These are phyloP conservation scores for Lentinula sp. DNA, from an alignment of 768 basidiomycete genomes.

Conservation along the genomic window DNA sequence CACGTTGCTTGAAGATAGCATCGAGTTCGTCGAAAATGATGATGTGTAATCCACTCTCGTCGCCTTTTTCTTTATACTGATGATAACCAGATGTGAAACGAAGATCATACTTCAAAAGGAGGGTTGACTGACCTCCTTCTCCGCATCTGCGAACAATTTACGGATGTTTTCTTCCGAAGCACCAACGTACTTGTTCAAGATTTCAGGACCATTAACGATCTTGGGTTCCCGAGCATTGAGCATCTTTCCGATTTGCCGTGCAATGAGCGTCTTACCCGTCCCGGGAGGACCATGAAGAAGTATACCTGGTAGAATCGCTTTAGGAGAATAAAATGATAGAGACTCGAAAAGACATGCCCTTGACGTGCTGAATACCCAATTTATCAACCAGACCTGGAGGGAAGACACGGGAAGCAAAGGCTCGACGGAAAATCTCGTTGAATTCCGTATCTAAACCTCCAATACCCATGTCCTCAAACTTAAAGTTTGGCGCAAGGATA, in stretches of 20 bases:
- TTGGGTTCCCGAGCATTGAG: slow-evolving; percentile 97
- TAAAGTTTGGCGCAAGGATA: slow-evolving; percentile 96
- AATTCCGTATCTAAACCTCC: slow-evolving; percentile 96
- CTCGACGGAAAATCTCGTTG: slow-evolving; percentile 93
- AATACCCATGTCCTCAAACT: slow-evolving; percentile 99
- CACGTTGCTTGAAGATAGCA: slow-evolving; percentile 98
- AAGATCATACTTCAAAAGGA: background rate
- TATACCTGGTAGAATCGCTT: slow-evolving; percentile 53
- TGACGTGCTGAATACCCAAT: slow-evolving; percentile 96
- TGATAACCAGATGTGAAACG: background rate
- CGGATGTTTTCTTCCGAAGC: slow-evolving; percentile 97
- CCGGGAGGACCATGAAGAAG: slow-evolving; percentile 95
- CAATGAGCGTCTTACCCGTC: slow-evolving; percentile 97
- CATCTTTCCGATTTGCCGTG: slow-evolving; percentile 99
- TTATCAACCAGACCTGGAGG: slow-evolving; percentile 96
- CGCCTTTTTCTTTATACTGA: slow-evolving; percentile 95
- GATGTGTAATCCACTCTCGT: slow-evolving; percentile 96
- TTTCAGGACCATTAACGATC: slow-evolving; percentile 96
- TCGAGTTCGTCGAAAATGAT: slow-evolving; percentile 99
- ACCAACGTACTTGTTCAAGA: slow-evolving; percentile 96
- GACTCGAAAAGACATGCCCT: slow-evolving; percentile 48
- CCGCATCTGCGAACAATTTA: slow-evolving; percentile 96
- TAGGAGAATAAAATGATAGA: background rate
- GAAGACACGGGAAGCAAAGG: slow-evolving; percentile 98
- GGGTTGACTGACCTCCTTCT: slow-evolving; percentile 71